Evolutionary conservation across 345 rosid genomes (phyloP), one percentile per base, ranked within the genome.

Genomic region (Eucalyptus marginata): DNA sequence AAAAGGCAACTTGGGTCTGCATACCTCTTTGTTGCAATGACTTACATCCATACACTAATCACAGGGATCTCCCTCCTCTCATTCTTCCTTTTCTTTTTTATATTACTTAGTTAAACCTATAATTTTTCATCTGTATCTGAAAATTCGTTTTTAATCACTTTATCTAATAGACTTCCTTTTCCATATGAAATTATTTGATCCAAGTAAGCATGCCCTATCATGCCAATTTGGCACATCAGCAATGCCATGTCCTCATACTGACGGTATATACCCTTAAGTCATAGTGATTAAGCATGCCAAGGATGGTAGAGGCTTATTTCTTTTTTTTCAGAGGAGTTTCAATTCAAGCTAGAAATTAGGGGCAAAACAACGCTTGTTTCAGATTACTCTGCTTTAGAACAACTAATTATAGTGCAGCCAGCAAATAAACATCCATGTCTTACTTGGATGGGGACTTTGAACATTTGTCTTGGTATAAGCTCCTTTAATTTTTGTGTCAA

Each of bases 381-480:
- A 76, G 84, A 76, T 85, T 85, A 85, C 20, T 29, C 33, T 27
- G 24, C 50, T 14, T 50, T 46, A 85, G 56, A 27, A 49, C 87
- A 86, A 33, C 43, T 33, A 86, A 52, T 20, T 31, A 51, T 56
- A 52, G 59, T 50, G 87, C 47, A 51, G 52, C 87, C 62, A 86
- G 49, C 87, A 86, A 84, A 87, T 84, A 85, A 16, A 27, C 54
- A 87, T 64, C 43, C 54, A 66, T 24, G 85, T 64, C 92, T 93
- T 93, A 97, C 99, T 93, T 98, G 99, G 91, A 98, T 96, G 80
- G 99, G 99, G 86, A 98, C 93, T 98, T 96, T 98, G 93, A 98
- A 98, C 99, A 96, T 96, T 91, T 98, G 99, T 64, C 99, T 92
- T 86, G 99, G 99, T 92, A 98, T 98, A 87, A 98, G 99, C 94